phyloP scores from a whole-genome alignment of 2,329 filamentous ascomycete genomes.

The Colletotrichum caudatum region DNA sequence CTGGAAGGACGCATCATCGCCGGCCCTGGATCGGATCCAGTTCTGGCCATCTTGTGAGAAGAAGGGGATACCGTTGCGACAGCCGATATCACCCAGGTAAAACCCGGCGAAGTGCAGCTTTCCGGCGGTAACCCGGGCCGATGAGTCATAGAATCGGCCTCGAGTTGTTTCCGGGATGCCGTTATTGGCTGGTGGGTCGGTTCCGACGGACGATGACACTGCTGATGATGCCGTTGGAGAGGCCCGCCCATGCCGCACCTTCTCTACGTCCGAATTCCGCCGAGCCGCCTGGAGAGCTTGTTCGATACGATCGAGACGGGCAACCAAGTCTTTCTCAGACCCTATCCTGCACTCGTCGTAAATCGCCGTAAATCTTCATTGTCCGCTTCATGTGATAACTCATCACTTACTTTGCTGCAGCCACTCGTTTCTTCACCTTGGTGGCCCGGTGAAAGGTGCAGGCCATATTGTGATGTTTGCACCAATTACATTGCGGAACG shows the following conservation, averaged over 20 bases:
- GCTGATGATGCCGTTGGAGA: slow-evolving; percentile 29
- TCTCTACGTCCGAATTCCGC: slow-evolving; percentile 28
- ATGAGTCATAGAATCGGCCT: slow-evolving; percentile 33
- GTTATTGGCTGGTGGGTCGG: slow-evolving; percentile 23
- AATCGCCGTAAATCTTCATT: slow-evolving; percentile 30
- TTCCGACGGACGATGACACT: slow-evolving; percentile 16
- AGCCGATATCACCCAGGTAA: slow-evolving; percentile 60
- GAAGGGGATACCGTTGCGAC: slow-evolving; percentile 62
- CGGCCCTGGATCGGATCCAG: slow-evolving; percentile 62
- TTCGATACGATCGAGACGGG: slow-evolving; percentile 56
- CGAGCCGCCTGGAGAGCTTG: slow-evolving; percentile 49
- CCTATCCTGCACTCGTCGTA: slow-evolving; percentile 39
- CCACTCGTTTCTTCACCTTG: slow-evolving; percentile 35
- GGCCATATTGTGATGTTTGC: slow-evolving; percentile 58
- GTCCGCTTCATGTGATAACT: not conserved
- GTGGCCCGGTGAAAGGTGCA: slow-evolving; percentile 57
- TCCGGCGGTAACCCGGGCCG: slow-evolving; percentile 44
- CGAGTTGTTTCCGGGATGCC: slow-evolving; percentile 24
- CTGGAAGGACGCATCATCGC: slow-evolving; percentile 50
- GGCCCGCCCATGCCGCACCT: slow-evolving; percentile 18
- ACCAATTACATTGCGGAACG: slow-evolving; percentile 62
- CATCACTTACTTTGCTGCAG: slow-evolving; percentile 30
- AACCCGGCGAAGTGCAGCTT: slow-evolving; percentile 61
- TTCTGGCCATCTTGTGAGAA: slow-evolving; percentile 60
- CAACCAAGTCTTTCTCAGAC: slow-evolving; percentile 48